Evolutionary conservation across 2,329 filamentous ascomycete genomes (phyloP).

Genomic region (Thermoascus crustaceus): DNA sequence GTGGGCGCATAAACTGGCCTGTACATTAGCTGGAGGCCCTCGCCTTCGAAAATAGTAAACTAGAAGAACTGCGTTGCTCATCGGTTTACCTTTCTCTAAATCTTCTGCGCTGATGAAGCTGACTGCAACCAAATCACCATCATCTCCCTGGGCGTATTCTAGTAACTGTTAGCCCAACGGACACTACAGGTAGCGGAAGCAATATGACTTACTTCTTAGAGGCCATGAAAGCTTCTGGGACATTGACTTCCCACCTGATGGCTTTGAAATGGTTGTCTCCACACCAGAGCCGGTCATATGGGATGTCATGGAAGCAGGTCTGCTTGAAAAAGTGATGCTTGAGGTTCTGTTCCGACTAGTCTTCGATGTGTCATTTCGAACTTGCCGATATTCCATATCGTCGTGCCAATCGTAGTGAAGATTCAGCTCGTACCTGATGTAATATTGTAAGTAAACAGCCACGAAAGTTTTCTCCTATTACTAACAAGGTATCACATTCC

Average conservation of each 20-base stretch:
- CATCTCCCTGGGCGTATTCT: conserved; percentile 21
- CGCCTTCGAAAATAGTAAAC: not conserved
- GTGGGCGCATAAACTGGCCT: conserved; percentile 19
- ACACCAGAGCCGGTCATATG: conserved; percentile 10
- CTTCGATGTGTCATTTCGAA: conserved; percentile 3
- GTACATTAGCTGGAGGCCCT: conserved; percentile 4
- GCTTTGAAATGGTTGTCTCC: conserved; percentile 14
- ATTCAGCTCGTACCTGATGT: conserved; percentile 8
- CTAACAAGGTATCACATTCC: conserved; percentile 8
- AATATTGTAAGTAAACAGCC: not conserved
- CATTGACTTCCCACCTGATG: conserved; percentile 9
- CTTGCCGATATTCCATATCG: conserved; percentile 11
- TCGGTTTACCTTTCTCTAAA: conserved; percentile 18
- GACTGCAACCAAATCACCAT: conserved; percentile 22
- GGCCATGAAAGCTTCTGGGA: conserved; percentile 20
- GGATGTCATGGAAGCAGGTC: conserved; percentile 3
- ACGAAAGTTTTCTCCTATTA: not conserved
- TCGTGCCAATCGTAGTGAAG: conserved; percentile 10
- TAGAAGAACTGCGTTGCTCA: not conserved
- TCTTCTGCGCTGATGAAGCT: conserved; percentile 23
- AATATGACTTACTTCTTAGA: conserved; percentile 14
- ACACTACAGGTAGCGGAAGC: not conserved
- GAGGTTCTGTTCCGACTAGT: conserved; percentile 6
- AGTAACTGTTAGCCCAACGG: conserved; percentile 2
- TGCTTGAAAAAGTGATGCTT: not conserved